Evolutionary conservation across 768 basidiomycete genomes (phyloP), one percentile per base, ranked within the genome.

Genomic region (Daedalea quercina): DNA sequence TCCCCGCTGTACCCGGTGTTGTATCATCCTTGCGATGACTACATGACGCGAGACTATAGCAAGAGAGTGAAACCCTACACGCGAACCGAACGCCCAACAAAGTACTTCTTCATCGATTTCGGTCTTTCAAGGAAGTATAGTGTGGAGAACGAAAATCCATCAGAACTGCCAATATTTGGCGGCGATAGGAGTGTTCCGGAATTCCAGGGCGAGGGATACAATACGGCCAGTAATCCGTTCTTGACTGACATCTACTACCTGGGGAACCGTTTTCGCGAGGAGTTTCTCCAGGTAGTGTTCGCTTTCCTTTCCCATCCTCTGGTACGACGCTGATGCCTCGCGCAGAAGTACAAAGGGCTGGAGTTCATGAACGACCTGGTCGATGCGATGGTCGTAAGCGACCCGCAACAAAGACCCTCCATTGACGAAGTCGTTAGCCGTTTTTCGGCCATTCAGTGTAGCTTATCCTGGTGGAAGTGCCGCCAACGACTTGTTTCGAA

Each of bases 91-190:
- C 47, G 54, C 2, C 66, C 68, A 2, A 43, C 57, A 1, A 52
- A 52, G 28, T 69, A 65, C 47, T 60, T 56, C 31, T 50, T 62
- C 34, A 61, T 59, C 19, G 65, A 66, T 52, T 61, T 65, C 42
- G 57, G 52, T 12, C 8, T 54, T 1, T 55, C 56, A 17, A 51
- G 59, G 13, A 34, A 35, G 31, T 49, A 58, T 34, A 23, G 25
- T 4, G 40, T 33, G 11, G 50, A 61, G 59, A 53, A 55, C 26
- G 11, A 28, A 8, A 48, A 44, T 12, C 50, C 54, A 1, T 40
- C 51, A 0, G 50, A 46, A 4, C 54, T 54, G 17, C 45, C 47
- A 15, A 46, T 56, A 1, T 15, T 51, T 1, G 63, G 60, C 2
- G 51, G 55, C 9, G 63, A 64, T 23, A 50, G 56, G 40, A 54